These are phyloP conservation scores for Kuraishia piskuri DNA, from an alignment of 805 yeast species.

Conservation along the genomic window DNA sequence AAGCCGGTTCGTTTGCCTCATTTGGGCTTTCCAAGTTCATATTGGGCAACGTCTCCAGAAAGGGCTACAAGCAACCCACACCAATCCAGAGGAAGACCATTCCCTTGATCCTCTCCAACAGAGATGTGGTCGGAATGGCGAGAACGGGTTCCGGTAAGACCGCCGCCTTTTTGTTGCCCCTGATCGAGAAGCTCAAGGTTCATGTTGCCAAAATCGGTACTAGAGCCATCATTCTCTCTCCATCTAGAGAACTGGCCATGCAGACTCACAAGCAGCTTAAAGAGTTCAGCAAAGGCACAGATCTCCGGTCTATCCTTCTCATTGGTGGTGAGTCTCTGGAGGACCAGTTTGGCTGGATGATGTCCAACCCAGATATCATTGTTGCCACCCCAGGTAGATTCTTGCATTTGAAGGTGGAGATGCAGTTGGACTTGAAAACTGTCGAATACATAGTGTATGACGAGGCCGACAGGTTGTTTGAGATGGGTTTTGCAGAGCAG, in stretches of 20 bases:
- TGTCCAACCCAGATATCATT: constrained; percentile 88
- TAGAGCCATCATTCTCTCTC: constrained; percentile 83
- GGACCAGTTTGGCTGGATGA: constrained; percentile 89
- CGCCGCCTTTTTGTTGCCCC: constrained; percentile 90
- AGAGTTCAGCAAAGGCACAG: constrained; percentile 80
- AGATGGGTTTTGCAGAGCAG: constrained; percentile 93
- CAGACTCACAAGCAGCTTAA: constrained; percentile 86
- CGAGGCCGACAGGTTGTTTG: constrained; percentile 95
- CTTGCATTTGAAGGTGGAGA: constrained; percentile 90
- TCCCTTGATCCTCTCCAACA: constrained; percentile 75
- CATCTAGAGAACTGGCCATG: constrained; percentile 92
- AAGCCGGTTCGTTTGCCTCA: constrained; percentile 79
- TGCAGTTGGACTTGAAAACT: constrained; percentile 76
- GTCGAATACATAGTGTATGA: constrained; percentile 91
- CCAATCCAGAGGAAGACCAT: constrained; percentile 96
- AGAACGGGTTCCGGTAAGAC: constrained; percentile 99
- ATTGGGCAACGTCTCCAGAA: constrained; percentile 60
- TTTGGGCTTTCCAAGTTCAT: constrained; percentile 78
- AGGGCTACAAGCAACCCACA: constrained; percentile 92
- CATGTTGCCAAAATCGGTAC: constrained; percentile 86
- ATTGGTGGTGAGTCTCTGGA: constrained; percentile 99
- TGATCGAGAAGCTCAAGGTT: constrained; percentile 73
- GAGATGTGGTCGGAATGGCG: constrained; percentile 99
- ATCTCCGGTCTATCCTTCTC: constrained; percentile 67
- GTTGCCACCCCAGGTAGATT: constrained; percentile 98